phyloP scores from a whole-genome alignment of 2,329 filamentous ascomycete species.

The Hypoxylon sp. region DNA sequence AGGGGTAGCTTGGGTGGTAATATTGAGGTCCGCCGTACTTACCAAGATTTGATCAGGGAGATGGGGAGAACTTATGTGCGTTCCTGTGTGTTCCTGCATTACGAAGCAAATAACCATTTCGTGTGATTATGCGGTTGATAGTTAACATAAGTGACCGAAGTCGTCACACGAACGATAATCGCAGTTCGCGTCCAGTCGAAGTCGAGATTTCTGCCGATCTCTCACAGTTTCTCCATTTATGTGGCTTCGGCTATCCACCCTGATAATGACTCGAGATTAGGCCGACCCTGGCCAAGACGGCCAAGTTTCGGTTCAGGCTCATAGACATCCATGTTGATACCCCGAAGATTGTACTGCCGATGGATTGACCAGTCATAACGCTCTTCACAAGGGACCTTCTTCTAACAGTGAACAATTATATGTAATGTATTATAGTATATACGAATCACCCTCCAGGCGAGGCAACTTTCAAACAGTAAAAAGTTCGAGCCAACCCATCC shows the following conservation, averaged over 20 bases:
- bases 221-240: constrained; percentile 38
- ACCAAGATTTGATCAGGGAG: constrained; percentile 40
- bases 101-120: constrained; percentile 30
- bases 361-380: constrained; percentile 40
- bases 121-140: constrained; percentile 36
- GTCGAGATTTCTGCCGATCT: constrained; percentile 35
- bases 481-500: constrained; percentile 30
- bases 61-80: constrained; percentile 9
- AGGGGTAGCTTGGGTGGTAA: constrained; percentile 41
- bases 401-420: constrained; percentile 30
- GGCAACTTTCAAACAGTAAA: constrained; percentile 23
- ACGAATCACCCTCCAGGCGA: constrained; percentile 22
- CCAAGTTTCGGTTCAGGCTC: constrained; percentile 41
- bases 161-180: constrained; percentile 39
- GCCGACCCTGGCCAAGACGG: constrained; percentile 39
- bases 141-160: constrained; percentile 33
- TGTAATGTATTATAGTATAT: constrained; percentile 30
- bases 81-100: constrained; percentile 37
- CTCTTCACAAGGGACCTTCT: constrained; percentile 35
- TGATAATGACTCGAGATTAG: constrained; percentile 45
- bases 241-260: constrained; percentile 40
- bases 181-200: constrained; percentile 27
- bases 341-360: constrained; percentile 36
- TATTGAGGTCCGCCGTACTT: constrained; percentile 36
- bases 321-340: constrained; percentile 34